A percentile compares a stretch with the other conserved stretches of the same genome.
phyloP scores from a whole-genome alignment of 192 early-diverging fungal genomes.

The Phlyctochytrium arcticum region DNA sequence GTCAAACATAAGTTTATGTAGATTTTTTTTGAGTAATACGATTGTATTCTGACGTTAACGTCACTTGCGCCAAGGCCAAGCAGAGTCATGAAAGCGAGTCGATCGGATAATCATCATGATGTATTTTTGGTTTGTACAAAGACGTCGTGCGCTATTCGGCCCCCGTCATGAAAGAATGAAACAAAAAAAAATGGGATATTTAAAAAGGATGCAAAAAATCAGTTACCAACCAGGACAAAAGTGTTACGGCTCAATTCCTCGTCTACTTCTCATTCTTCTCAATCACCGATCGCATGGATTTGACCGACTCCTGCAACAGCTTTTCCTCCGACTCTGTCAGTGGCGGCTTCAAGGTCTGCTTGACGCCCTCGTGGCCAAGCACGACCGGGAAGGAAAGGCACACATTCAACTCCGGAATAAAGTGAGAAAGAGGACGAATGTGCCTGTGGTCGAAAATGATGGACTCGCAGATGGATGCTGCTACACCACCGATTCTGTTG shows the following conservation, averaged over 20 bases:
- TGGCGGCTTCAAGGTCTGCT: slow-evolving; percentile 65
- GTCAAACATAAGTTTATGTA: no score
- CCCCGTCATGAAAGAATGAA: no score
- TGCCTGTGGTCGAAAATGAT: slow-evolving; percentile 67
- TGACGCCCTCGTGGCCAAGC: slow-evolving; percentile 67
- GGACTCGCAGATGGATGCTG: slow-evolving; percentile 59
- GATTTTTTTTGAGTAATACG: no score
- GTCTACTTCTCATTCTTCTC: background rate
- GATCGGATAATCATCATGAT: no score
- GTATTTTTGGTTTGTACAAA: no score
- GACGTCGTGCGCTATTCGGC: no score
- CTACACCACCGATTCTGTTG: slow-evolving; percentile 70
- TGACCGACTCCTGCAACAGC: background rate
- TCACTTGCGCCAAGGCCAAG: no score
- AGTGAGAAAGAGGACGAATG: slow-evolving; percentile 69
- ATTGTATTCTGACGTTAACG: no score
- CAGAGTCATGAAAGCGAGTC: no score
- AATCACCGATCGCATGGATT: background rate
- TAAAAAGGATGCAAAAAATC: background rate
- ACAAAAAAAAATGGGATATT: no score
- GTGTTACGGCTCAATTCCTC: no score
- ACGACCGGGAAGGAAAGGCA: slow-evolving; percentile 77
- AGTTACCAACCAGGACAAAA: background rate
- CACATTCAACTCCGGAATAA: slow-evolving; percentile 54
- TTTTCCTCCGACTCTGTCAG: slow-evolving; percentile 52